These are phyloP conservation scores for Scolecobasidium constrictum DNA, from an alignment of 2,329 filamentous ascomycete species.

Conservation along the genomic window DNA sequence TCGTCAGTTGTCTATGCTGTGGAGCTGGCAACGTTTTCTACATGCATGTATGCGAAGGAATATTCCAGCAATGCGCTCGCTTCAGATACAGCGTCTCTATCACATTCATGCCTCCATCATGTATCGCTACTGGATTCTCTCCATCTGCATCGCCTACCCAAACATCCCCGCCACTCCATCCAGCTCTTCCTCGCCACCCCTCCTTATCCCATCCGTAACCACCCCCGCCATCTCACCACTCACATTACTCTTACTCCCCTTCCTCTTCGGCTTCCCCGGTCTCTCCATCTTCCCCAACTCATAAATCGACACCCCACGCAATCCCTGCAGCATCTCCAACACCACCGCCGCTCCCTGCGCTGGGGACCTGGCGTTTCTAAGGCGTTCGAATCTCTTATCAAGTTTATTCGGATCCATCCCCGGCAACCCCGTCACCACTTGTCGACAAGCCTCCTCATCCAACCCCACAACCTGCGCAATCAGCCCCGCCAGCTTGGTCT, in stretches of 20 bases:
- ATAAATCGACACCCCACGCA: constrained; percentile 84
- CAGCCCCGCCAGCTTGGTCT: constrained; percentile 79
- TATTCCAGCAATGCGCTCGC: no score
- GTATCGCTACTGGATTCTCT: no score
- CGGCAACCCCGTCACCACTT: constrained; percentile 56
- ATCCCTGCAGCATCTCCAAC: constrained; percentile 71
- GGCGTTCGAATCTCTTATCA: constrained; percentile 36
- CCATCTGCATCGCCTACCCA: no score
- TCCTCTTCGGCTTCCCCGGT: constrained; percentile 20
- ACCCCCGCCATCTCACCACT: constrained; percentile 34
- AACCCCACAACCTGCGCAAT: constrained; percentile 77
- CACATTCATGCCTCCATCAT: no score
- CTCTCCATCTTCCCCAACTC: constrained; percentile 75
- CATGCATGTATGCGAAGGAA: no score
- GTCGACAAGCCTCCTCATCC: not conserved
- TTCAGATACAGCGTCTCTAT: no score
- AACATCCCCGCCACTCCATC: constrained; percentile 37
- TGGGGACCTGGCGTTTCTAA: constrained; percentile 36
- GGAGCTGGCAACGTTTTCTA: no score
- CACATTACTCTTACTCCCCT: constrained; percentile 21
- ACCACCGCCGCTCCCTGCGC: constrained; percentile 60
- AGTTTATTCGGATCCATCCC: constrained; percentile 60
- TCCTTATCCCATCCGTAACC: constrained; percentile 19
- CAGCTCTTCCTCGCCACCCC: constrained; percentile 29
- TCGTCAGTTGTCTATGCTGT: no score